Base-by-base conservation (phyloP, 2,329 filamentous ascomycete species). In the Fusarium citri region DNA sequence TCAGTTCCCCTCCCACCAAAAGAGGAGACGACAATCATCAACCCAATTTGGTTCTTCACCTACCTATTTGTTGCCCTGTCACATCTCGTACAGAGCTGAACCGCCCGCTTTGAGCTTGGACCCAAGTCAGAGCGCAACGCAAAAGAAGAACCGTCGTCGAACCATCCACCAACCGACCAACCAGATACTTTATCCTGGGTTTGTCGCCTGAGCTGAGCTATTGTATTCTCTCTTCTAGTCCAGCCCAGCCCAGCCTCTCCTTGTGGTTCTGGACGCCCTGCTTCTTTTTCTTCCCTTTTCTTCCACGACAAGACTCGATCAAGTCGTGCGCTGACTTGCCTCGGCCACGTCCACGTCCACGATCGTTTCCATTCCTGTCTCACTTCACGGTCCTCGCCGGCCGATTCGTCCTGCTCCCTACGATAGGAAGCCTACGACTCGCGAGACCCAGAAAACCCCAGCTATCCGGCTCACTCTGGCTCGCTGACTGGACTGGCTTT, bases 391-490 rank as follows among this genome's bases (percentile, higher is more conserved):
- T 53, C 58, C 51, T 66, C 55, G 64, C 58, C 66, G 62, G 57
- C 59, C 68, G 50, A 66, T 67, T 71, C 59, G 45, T 62, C 65
- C 47, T 53, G 60, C 58, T 59, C 42, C 45, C 30, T 69, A 74
- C 68, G 64, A 64, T 59, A 64, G 55, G 61, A 66, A 70, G 60
- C 62, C 57, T 71, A 58, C 59, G 61, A 69, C 57, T 71, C 34
- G 67, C 59, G 23, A 69, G 63, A 66, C 63, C 69, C 59, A 74
- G 68, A 72, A 74, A 74, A 68, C 61, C 48, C 69, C 68, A 71
- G 59, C 51, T 69, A 57, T 47, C 65, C 55, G 67, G 55, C 62
- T 69, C 67, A 43, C 56, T 70, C 66, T 71, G 47, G 63, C 67
- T 69, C 45, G 56, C 67, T 66, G 55, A 62, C 67, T 69, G 56